phyloP scores from a whole-genome alignment of 2,329 filamentous ascomycete species.

The Aspergillus sp. region DNA sequence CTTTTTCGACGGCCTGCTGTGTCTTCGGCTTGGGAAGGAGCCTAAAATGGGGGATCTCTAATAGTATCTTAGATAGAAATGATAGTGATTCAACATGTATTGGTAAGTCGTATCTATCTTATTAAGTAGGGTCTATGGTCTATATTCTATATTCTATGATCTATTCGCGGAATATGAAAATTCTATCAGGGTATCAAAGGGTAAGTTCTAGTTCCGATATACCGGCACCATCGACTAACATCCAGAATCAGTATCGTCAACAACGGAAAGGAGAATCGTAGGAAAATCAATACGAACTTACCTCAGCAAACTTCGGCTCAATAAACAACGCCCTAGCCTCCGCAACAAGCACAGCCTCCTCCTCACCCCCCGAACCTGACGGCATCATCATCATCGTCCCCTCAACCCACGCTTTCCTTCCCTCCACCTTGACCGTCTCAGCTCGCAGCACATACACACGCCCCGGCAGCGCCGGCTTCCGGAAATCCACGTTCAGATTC shows the following conservation, averaged over 20 bases:
- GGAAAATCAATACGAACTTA: constrained; percentile 18
- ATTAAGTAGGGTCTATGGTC: constrained; percentile 1
- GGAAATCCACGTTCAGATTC: constrained; percentile 37
- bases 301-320: constrained; percentile 38
- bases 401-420: constrained; percentile 40
- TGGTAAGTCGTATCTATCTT: constrained; percentile 1
- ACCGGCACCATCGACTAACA: constrained; percentile 34
- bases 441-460: constrained; percentile 34
- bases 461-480: constrained; percentile 32
- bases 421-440: constrained; percentile 34
- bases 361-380: constrained; percentile 13
- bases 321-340: constrained; percentile 40
- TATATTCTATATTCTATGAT: constrained; percentile 3
- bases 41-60: constrained; percentile 8
- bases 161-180: background rate
- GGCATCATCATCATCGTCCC: constrained; percentile 26
- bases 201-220: constrained; percentile 22
- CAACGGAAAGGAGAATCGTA: no score
- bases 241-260: background rate
- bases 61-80: constrained; percentile 22
- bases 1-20: constrained; percentile 9
- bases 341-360: constrained; percentile 30
- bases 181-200: background rate
- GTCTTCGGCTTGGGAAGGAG: constrained; percentile 17
- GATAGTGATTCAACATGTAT: background rate